phyloP scores from a whole-genome alignment of 495 filamentous ascomycete genomes.

The Xylaria scruposa region DNA sequence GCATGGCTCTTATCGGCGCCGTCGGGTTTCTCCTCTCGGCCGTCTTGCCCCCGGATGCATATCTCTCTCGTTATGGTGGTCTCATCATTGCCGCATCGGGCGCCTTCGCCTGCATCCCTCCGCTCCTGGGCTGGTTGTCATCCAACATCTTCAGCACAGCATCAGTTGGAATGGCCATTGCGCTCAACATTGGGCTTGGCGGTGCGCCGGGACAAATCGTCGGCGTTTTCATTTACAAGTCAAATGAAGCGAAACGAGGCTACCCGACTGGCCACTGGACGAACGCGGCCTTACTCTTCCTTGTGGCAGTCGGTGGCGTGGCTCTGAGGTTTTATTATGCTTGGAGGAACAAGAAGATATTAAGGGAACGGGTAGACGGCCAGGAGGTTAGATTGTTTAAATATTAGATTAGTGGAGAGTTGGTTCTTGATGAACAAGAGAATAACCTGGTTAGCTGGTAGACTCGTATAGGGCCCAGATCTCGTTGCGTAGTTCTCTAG shows the following conservation, averaged over 20 bases:
- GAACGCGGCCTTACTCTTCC: conserved; percentile 54
- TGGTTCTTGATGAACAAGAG: not conserved
- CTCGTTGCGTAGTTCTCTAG: too few relatives aligned
- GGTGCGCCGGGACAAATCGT: conserved; percentile 70
- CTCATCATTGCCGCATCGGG: conserved; percentile 71
- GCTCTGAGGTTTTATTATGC: conserved; percentile 51
- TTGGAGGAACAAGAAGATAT: conserved; percentile 45
- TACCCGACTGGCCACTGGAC: conserved; percentile 72
- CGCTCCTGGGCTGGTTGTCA: conserved; percentile 72
- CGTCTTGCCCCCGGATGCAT: conserved; percentile 65
- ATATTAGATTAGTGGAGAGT: conserved; percentile 24
- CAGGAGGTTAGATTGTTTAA: conserved; percentile 39
- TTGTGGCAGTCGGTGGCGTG: conserved; percentile 47
- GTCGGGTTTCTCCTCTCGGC: conserved; percentile 71
- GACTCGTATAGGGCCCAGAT: not conserved
- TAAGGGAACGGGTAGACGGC: conserved; percentile 30
- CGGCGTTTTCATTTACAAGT: conserved; percentile 76
- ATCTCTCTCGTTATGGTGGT: conserved; percentile 67
- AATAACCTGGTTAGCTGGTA: too few relatives aligned
- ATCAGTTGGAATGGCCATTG: conserved; percentile 70
- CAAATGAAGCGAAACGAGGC: conserved; percentile 61
- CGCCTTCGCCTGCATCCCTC: conserved; percentile 61
- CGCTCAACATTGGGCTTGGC: conserved; percentile 70
- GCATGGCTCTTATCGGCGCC: conserved; percentile 65
- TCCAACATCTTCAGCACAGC: conserved; percentile 70